Evolutionary conservation across 352 stramenopile species (phyloP), one percentile per base, ranked within the genome.

Genomic region (Globisporangium lucens): DNA sequence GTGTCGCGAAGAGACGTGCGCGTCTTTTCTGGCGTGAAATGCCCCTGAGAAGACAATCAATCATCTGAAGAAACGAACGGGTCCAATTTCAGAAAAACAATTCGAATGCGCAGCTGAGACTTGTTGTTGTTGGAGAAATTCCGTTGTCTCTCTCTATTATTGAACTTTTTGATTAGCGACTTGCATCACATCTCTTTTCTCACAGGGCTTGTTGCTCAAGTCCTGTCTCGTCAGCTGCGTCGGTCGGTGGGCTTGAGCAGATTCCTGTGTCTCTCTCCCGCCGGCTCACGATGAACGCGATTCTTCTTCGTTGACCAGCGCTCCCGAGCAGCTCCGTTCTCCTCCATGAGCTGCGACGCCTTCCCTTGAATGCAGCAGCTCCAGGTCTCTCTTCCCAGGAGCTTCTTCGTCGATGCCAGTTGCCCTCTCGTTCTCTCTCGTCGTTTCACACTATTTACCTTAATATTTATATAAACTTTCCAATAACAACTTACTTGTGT

Each of bases 391-490:
- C 38, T 46, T 43, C 38, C 38, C 41, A 49, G 17, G 43, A 51
- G 30, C 13, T 61, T 27, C 20, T n/a, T n/a, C 24, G 13, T 36
- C n/a, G 47, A 17, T 29, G 47, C 8, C 47, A 49, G 38, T 6
- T 6, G 38, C 20, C 4, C n/a, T 56, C n/a, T 22, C 24, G 24
- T 24, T 24, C 8, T 49, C 33, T 27, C 33, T 43, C 20, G 27
- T 33, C 35, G 24, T 33, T 49, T 51, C 30, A 61, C 53, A 52
- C 33, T 67, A 62, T 27, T 67, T 59, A 33, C 47, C 47, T 47
- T 61, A 55, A 63, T 63, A 67, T 62, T 63, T 61, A 67, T 62
- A 62, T 46, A 62, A 61, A 51, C 22, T 51, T 61, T 49, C 24
- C 62, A 67, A 62, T 61, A 61, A 51, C 43, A 51, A 51, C 30